Base-by-base conservation (phyloP, 495 filamentous ascomycete species). In the Chaetomium tenue region DNA sequence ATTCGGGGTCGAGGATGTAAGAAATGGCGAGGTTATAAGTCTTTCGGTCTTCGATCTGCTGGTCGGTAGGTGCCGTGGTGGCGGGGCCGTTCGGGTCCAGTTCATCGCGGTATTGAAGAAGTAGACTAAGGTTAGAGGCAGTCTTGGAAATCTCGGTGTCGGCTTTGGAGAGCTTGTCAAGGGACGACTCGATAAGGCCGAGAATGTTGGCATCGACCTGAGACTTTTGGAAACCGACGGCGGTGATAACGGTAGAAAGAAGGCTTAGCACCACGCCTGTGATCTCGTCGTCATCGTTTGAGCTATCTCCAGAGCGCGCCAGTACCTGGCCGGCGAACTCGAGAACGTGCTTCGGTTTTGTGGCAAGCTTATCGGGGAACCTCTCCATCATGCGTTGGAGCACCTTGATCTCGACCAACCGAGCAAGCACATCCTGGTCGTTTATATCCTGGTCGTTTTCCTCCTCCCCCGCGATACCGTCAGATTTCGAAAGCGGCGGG, bases 1-100 rank as follows among this genome's bases (percentile, higher is more conserved):
- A 83, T 60, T 91, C 90, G 1, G 74, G 58, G 33, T 76, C 71
- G 22, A 87, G 87, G 60, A 94, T 86, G 70, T 93, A 90, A 0
- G 82, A 84, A 33, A 94, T 78, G 7, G 89, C 90, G 20, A 89
- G 81, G 58, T 78, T 82, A 68, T 94, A 90, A 0, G 82, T 88
- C 60, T 91, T 87, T 33, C 86, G 83, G 69, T 92, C 88, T 61
- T 87, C 81, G 15, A 83, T 68, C 59, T 88, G 82, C 26, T 75
- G 78, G 47, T 77, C 72, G 1, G 78, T 78, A 9, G 75, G 75
- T 2, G 63, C 60, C 16, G 67, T 60, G 4, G 61, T 60, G 12
- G 75, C 54, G 8, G 77, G 73, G 22, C 78, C 65, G 39, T 77
- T 68, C 3, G 74, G 73, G n/a, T 80, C 79, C 7, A 79, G 46